phyloP scores from a whole-genome alignment of 2,329 filamentous ascomycete species.

The Aspergillus sp. region DNA sequence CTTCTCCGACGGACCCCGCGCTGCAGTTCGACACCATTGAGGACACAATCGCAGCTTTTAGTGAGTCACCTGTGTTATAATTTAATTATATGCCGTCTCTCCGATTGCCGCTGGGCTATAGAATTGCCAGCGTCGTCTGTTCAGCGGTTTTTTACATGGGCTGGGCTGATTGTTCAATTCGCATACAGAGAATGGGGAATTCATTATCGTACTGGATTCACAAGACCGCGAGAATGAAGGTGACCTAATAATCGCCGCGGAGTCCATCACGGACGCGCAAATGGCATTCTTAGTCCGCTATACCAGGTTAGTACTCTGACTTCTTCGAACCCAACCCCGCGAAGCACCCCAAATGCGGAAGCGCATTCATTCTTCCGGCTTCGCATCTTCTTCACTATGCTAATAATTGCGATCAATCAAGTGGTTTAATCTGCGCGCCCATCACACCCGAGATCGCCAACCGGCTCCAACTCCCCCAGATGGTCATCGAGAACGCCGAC shows the following conservation, averaged over 20 bases:
- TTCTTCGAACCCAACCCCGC: neutral
- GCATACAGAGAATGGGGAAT: slow-evolving; percentile 70
- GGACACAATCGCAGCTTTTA: slow-evolving; percentile 42
- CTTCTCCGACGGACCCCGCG: slow-evolving; percentile 32
- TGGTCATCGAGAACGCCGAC: slow-evolving; percentile 80
- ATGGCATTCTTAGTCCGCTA: slow-evolving; percentile 96
- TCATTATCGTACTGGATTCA: slow-evolving; percentile 93
- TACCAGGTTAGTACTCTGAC: slow-evolving; percentile 53
- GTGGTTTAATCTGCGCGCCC: slow-evolving; percentile 88
- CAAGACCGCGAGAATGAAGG: slow-evolving; percentile 95
- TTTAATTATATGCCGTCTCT: neutral
- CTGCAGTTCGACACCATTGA: slow-evolving; percentile 44
- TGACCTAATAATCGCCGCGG: slow-evolving; percentile 91
- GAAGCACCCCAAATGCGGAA: neutral
- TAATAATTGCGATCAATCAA: slow-evolving; percentile 24
- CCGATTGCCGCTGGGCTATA: neutral
- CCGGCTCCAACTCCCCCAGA: slow-evolving; percentile 77
- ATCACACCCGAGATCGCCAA: slow-evolving; percentile 68
- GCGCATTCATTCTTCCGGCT: neutral
- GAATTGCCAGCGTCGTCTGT: neutral
- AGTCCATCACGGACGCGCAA: slow-evolving; percentile 79
- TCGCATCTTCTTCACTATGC: neutral
- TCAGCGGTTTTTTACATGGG: neutral
- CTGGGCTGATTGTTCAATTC: slow-evolving; percentile 7
- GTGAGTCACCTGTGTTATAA: slow-evolving; percentile 28